Evolutionary conservation across 2,329 filamentous ascomycete genomes (phyloP).

Genomic region (Hypoxylon sp.): DNA sequence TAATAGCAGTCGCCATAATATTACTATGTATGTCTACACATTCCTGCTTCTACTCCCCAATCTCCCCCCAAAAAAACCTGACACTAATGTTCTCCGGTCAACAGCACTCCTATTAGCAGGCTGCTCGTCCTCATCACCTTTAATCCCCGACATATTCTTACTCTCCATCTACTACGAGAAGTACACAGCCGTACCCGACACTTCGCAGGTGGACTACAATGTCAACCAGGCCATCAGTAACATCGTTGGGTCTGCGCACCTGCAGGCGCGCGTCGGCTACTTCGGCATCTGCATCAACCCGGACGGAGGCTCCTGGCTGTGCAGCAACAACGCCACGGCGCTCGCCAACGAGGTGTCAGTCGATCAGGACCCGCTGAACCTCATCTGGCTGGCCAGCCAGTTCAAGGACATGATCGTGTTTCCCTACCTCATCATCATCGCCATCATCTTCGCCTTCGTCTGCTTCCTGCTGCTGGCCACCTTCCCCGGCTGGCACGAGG

Average conservation of each 20-base stretch:
- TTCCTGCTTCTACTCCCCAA: constrained; percentile 9
- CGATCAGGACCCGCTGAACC: constrained; percentile 94
- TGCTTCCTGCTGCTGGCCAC: constrained; percentile 95
- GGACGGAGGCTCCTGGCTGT: constrained; percentile 91
- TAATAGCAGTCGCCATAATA: constrained; percentile 94
- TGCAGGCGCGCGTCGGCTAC: constrained; percentile 95
- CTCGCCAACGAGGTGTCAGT: constrained; percentile 90
- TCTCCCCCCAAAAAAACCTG: neutral
- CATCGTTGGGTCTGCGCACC: constrained; percentile 85
- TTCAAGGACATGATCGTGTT: constrained; percentile 99
- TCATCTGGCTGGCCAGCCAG: constrained; percentile 96
- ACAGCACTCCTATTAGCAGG: constrained; percentile 91
- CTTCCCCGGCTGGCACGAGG: constrained; percentile 97
- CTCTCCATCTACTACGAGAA: constrained; percentile 97
- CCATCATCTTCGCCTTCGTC: constrained; percentile 96
- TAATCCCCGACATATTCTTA: constrained; percentile 96
- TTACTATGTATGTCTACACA: constrained; percentile 82
- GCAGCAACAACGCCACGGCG: constrained; percentile 96
- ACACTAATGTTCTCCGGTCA: constrained; percentile 26
- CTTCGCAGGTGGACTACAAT: constrained; percentile 91
- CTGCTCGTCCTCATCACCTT: constrained; percentile 94
- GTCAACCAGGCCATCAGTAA: constrained; percentile 88
- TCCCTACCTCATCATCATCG: constrained; percentile 96
- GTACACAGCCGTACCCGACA: constrained; percentile 85
- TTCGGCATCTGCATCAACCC: constrained; percentile 98